Evolutionary conservation across 768 basidiomycete genomes (phyloP), one percentile per base, ranked within the genome.

Genomic region (Lentinus brumalis): DNA sequence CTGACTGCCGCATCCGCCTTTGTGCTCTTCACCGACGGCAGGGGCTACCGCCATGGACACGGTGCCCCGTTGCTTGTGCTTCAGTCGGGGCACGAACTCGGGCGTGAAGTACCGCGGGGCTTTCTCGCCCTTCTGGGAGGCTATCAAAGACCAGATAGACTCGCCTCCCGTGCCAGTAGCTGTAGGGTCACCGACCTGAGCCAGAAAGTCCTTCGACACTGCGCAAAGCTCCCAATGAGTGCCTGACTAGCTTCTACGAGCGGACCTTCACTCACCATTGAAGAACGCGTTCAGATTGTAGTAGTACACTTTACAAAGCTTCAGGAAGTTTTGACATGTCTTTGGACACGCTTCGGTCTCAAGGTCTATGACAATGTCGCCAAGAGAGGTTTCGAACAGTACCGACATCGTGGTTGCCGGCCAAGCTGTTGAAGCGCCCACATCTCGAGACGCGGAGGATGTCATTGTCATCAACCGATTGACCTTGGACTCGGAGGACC

Each of bases 11-110:
- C 93, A 94, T 14, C 95, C 90, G n/a, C 84, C 90, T 16, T 72
- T 71, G 30, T 65, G 68, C 32, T 84, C 78, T 3, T 82, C 85
- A 53, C 85, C 87, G 12, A 89, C 65, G 1, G 86, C 78, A n/a
- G 94, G 94, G 3, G 96, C 92, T 10, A 98, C 86, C 8, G 97
- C 97, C 97, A 98, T 98, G 0, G 95, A 98, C 15, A 99, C 91
- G 0, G 94, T 98, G 18, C 97, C 97, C 66, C 84, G 87, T 9
- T 79, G 75, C 0, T 80, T 80, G 71, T 99, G 97, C 74, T 98
- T 98, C 61, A 98, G 81, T 59, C 81, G 84, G 1, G 92, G 87
- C 1, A 84, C 75, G 56, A 95, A 81, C 71, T 94, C 91, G 0
- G 95, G 95, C n/a, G 83, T 72, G 70, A 96, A 96, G 75, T 97